Conservation (phyloP, 106 monocot genomes). For the Acanthochlamys bracteata region DNA sequence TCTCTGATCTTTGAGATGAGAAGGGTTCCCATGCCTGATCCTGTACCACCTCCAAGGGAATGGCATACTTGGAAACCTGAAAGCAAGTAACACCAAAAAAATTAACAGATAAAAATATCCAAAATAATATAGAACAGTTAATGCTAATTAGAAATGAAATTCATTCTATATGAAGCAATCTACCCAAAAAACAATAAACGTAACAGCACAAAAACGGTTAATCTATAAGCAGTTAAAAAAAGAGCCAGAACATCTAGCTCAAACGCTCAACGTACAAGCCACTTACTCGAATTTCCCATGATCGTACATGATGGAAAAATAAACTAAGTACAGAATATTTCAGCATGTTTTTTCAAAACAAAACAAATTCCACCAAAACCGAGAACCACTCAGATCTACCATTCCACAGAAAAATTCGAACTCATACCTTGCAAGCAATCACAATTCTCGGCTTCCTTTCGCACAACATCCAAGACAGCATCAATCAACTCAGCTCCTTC, state of each 20-base stretch:
- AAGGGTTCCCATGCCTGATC: conserved; percentile 2
- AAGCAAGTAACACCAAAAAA: neutral
- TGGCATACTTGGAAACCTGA: conserved; percentile 6
- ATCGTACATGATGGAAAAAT: too few relatives aligned
- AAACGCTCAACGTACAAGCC: too few relatives aligned
- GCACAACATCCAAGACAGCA: conserved; percentile 45
- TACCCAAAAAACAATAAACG: too few relatives aligned
- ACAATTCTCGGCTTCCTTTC: conserved; percentile 61
- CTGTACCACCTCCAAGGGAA: conserved; percentile 3
- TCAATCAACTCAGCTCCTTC: conserved; percentile 57
- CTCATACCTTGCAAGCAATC: conserved; percentile 45
- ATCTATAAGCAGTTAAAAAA: too few relatives aligned
- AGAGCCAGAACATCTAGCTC: too few relatives aligned
- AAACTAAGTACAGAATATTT: too few relatives aligned
- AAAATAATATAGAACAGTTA: too few relatives aligned
- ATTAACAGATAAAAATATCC: too few relatives aligned
- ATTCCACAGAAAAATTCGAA: neutral
- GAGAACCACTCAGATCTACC: neutral
- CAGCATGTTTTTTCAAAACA: neutral
- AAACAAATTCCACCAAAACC: neutral
- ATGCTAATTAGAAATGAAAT: too few relatives aligned
- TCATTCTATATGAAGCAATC: too few relatives aligned
- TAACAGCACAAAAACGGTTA: too few relatives aligned
- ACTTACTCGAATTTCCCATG: too few relatives aligned
- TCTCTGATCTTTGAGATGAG: conserved; percentile 3